Conservation (phyloP, 441 rosid species). For the Kokia cookei region DNA sequence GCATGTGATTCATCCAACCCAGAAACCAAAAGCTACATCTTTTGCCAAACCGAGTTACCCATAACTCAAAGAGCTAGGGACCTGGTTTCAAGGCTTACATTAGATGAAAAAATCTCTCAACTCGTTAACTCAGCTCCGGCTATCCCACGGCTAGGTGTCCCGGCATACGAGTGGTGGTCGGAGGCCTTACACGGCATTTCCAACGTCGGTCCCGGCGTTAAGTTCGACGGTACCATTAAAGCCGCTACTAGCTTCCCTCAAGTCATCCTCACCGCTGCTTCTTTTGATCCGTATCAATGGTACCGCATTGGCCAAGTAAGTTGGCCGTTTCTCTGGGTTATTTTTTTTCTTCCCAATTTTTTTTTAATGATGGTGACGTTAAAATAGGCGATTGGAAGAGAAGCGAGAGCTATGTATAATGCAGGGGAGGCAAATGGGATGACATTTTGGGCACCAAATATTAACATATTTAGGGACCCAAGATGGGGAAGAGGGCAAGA, state of each 20-base stretch:
- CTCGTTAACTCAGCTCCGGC: conserved; percentile 54
- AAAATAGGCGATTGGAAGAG: conserved; percentile 42
- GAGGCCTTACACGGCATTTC: conserved; percentile 64
- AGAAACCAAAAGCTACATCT: conserved; percentile 32
- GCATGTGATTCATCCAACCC: conserved; percentile 53
- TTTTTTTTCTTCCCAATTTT: not conserved
- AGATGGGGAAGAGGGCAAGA: conserved; percentile 97
- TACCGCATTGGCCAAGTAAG: conserved; percentile 68
- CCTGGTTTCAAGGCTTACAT: conserved; percentile 58
- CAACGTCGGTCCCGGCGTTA: conserved; percentile 33
- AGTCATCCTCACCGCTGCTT: conserved; percentile 70
- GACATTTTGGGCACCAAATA: conserved; percentile 92
- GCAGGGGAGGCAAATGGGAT: conserved; percentile 65
- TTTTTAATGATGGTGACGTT: not conserved
- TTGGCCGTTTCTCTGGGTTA: not conserved
- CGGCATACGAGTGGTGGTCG: conserved; percentile 81
- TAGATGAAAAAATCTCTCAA: conserved; percentile 69
- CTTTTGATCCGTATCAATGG: conserved; percentile 62
- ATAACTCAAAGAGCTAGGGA: conserved; percentile 43
- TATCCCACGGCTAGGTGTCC: conserved; percentile 63
- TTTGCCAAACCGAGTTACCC: conserved; percentile 50
- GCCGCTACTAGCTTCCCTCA: conserved; percentile 83
- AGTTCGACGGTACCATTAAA: conserved; percentile 47
- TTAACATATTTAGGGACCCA: conserved; percentile 84
- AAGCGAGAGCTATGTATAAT: conserved; percentile 74